Evolutionary conservation across 2,329 filamentous ascomycete species (phyloP).

Genomic region (Arthrobotrys entomopaga): DNA sequence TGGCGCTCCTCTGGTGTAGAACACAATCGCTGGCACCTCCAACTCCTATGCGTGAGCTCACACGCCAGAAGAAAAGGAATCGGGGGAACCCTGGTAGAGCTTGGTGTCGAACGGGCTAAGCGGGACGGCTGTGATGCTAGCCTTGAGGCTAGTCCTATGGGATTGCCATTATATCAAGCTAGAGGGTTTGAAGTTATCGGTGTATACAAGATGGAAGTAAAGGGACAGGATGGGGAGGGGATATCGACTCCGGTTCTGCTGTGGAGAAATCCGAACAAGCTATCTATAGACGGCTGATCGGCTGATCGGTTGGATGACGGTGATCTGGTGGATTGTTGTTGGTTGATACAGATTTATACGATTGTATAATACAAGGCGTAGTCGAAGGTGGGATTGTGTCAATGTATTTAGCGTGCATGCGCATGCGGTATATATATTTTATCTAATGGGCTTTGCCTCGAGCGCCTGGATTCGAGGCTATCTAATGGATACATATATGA

Average conservation of each 20-base stretch:
- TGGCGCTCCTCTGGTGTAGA: slow-evolving; percentile 24
- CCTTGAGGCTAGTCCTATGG: slow-evolving; percentile 48
- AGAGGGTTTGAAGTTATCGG: slow-evolving; percentile 44
- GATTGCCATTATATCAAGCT: slow-evolving; percentile 29
- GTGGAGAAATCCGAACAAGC: slow-evolving; percentile 37
- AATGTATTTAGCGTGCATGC: neutral
- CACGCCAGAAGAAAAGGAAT: slow-evolving; percentile 39
- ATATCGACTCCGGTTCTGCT: slow-evolving; percentile 34
- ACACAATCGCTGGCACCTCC: slow-evolving; percentile 43
- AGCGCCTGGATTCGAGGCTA: too few relatives aligned
- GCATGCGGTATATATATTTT: neutral
- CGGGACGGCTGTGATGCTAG: slow-evolving; percentile 49
- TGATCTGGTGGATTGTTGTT: too few relatives aligned
- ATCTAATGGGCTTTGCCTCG: too few relatives aligned
- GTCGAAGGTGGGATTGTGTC: slow-evolving; percentile 27
- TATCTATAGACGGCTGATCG: too few relatives aligned
- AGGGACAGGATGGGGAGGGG: slow-evolving; percentile 23
- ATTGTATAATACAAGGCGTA: slow-evolving; percentile 19
- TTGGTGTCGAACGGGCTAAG: slow-evolving; percentile 35
- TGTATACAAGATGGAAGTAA: slow-evolving; percentile 22
- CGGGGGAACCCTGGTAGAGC: slow-evolving; percentile 26
- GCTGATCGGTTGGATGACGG: too few relatives aligned
- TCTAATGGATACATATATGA: too few relatives aligned
- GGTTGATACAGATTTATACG: too few relatives aligned
- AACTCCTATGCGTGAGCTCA: slow-evolving; percentile 37